Percentiles rank a stretch among this genome's conserved stretches.
These are phyloP conservation scores for Colletotrichum simmondsii DNA, from an alignment of 2,329 filamentous ascomycete genomes.

Conservation along the genomic window DNA sequence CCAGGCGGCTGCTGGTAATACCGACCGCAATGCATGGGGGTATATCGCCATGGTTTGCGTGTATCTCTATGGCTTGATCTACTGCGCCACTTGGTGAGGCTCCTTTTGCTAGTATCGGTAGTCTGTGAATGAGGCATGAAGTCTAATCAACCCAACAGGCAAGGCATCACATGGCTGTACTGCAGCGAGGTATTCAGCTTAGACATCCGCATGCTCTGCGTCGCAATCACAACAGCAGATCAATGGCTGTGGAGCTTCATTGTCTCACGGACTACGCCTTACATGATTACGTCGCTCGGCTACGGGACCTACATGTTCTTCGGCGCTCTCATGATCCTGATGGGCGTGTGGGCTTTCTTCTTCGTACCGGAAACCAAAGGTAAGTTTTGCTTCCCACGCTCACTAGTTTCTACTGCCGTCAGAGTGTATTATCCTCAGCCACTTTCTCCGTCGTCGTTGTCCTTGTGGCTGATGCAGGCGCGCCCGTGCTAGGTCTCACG, in stretches of 20 bases:
- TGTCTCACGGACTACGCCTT: conserved; percentile 49
- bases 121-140: not conserved
- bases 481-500: conserved; percentile 45
- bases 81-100: conserved; percentile 13
- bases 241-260: conserved; percentile 52
- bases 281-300: conserved; percentile 51
- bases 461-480: not conserved
- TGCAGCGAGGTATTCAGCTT: conserved; percentile 57
- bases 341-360: not conserved
- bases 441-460: not conserved
- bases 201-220: conserved; percentile 44
- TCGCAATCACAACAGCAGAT: conserved; percentile 44
- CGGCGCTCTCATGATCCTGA: not conserved
- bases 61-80: conserved; percentile 49
- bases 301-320: conserved; percentile 47
- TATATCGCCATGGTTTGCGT: conserved; percentile 54
- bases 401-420: too few relatives aligned
- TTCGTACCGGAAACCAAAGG: conserved; percentile 4
- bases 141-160: conserved; percentile 47
- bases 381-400: not conserved
- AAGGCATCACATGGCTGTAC: conserved; percentile 55
- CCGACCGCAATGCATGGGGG: conserved; percentile 50
- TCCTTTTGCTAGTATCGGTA: not conserved
- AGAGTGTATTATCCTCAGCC: not conserved
- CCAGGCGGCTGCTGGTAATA: conserved; percentile 56